Evolutionary conservation across 208 protist species (phyloP).

Genomic region (Leptomonas pyrrhocoris): DNA sequence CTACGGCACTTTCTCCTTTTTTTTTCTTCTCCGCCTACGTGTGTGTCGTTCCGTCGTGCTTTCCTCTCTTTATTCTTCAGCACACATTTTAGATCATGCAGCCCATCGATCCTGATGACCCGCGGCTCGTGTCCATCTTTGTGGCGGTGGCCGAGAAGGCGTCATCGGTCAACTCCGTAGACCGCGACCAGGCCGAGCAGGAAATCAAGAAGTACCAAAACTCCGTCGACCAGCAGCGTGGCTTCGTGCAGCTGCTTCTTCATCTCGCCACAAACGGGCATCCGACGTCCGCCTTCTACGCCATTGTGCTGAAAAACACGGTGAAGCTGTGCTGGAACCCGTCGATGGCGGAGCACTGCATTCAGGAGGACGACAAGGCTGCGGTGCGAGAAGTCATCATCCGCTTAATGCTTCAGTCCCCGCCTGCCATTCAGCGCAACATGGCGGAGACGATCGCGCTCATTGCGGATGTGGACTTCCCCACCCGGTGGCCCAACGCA

Average conservation of each 20-base stretch:
- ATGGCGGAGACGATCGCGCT: constrained; percentile 89
- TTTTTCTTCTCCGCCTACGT: neutral
- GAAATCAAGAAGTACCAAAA: constrained; percentile 67
- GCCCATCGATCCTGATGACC: constrained; percentile 54
- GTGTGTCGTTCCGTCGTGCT: neutral
- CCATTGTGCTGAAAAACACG: constrained; percentile 89
- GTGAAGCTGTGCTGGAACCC: constrained; percentile 84
- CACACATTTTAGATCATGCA: constrained; percentile 52
- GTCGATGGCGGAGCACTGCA: constrained; percentile 74
- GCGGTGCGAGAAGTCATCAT: constrained; percentile 63
- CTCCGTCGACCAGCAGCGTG: constrained; percentile 64
- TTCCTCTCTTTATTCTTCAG: neutral
- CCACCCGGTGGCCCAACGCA: constrained; percentile 82
- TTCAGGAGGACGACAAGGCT: constrained; percentile 75
- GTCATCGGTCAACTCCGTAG: constrained; percentile 47
- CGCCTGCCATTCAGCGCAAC: constrained; percentile 74
- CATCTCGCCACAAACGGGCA: constrained; percentile 37
- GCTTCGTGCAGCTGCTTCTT: constrained; percentile 73
- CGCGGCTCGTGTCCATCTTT: constrained; percentile 36
- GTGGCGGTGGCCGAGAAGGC: constrained; percentile 42
- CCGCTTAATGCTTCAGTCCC: constrained; percentile 57
- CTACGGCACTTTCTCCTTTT: neutral
- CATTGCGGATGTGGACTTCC: constrained; percentile 94
- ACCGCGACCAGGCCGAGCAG: constrained; percentile 58
- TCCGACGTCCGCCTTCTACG: constrained; percentile 55